phyloP scores from a whole-genome alignment of 495 filamentous ascomycete species.

The Lasiosphaeria miniovina region DNA sequence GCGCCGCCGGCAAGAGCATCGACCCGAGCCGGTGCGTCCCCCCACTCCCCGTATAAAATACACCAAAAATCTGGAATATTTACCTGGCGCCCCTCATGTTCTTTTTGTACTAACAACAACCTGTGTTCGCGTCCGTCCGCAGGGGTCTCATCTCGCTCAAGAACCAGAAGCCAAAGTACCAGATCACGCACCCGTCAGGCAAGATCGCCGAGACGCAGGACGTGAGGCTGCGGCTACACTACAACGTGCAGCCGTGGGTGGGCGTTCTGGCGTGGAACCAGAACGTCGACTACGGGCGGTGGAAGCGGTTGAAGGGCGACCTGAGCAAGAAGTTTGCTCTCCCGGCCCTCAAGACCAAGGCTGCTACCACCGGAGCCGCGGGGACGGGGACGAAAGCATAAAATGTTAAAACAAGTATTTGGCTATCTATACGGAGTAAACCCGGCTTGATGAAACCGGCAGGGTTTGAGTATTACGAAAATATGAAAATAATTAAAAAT shows the following conservation, averaged over 20 bases:
- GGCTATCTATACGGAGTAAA: too few species aligned
- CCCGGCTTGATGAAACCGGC: too few species aligned
- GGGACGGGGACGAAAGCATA: too few species aligned
- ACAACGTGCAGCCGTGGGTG: constrained; percentile 98
- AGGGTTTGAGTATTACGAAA: too few species aligned
- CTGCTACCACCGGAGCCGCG: constrained; percentile 10
- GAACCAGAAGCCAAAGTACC: constrained; percentile 87
- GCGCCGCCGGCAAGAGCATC: constrained; percentile 48
- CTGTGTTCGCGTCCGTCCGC: neutral
- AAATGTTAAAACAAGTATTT: too few species aligned
- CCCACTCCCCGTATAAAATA: neutral
- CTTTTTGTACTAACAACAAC: constrained; percentile 4
- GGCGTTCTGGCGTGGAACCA: constrained; percentile 78
- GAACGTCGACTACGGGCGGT: constrained; percentile 54
- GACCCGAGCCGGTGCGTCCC: constrained; percentile 46
- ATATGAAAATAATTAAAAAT: too few species aligned
- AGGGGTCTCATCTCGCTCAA: constrained; percentile 68
- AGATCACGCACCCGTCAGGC: constrained; percentile 82
- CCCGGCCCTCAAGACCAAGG: constrained; percentile 67
- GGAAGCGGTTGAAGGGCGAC: constrained; percentile 61
- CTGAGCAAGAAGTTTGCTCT: constrained; percentile 67
- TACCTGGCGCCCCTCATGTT: constrained; percentile 2
- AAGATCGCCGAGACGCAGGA: constrained; percentile 65
- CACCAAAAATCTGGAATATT: too few species aligned
- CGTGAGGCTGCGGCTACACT: constrained; percentile 75